phyloP scores from a whole-genome alignment of 2,329 filamentous ascomycete species.

The Berkeleyomyces basicola region DNA sequence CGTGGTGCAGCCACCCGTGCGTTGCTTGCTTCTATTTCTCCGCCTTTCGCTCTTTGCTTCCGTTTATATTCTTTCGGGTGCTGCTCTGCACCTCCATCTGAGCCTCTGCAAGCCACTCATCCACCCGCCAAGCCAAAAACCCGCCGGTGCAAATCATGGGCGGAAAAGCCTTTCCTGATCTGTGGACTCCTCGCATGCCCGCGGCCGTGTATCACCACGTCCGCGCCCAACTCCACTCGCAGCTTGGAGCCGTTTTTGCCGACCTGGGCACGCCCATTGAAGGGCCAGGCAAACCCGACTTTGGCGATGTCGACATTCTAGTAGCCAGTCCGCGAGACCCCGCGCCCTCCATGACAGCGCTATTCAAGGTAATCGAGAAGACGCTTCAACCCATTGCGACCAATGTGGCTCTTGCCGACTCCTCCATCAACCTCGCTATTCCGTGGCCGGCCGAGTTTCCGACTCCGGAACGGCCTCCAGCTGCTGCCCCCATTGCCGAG shows the following conservation, averaged over 20 bases:
- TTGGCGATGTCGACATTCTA: slow-evolving; percentile 61
- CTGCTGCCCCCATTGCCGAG: not conserved
- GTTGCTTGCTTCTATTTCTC: not conserved
- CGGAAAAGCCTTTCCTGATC: slow-evolving; percentile 17
- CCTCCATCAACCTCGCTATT: slow-evolving; percentile 33
- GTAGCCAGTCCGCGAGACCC: slow-evolving; percentile 25
- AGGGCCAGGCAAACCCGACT: slow-evolving; percentile 48
- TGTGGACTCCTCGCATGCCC: slow-evolving; percentile 51
- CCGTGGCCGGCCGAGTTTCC: slow-evolving; percentile 28
- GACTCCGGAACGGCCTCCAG: not conserved
- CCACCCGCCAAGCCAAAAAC: not conserved
- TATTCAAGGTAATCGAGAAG: not conserved
- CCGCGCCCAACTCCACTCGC: slow-evolving; percentile 27
- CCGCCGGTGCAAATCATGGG: slow-evolving; percentile 4
- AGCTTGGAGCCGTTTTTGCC: slow-evolving; percentile 35
- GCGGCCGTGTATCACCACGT: slow-evolving; percentile 37
- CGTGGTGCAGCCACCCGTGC: too few species aligned
- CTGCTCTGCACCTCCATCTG: not conserved
- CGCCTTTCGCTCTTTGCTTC: not conserved
- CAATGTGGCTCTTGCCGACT: not conserved
- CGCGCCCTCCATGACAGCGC: not conserved
- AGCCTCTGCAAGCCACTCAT: not conserved
- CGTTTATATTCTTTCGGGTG: not conserved
- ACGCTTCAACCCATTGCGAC: slow-evolving; percentile 8
- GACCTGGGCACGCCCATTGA: slow-evolving; percentile 46